These are phyloP conservation scores for Daldinia sp. DNA, from an alignment of 2,329 filamentous ascomycete genomes.

Conservation along the genomic window DNA sequence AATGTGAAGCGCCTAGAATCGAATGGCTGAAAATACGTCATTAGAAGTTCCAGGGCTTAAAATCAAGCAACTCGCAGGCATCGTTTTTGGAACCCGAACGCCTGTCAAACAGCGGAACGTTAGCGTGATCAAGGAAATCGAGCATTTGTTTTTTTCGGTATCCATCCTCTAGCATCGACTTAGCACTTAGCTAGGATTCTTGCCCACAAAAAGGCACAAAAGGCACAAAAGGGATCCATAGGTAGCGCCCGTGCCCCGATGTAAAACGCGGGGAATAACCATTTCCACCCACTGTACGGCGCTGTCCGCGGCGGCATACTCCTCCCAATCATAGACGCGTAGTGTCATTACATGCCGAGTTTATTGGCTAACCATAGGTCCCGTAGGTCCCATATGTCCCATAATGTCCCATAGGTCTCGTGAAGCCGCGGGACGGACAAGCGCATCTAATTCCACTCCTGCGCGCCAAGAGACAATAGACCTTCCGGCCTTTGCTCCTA, in stretches of 20 bases:
- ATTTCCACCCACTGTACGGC: slow-evolving; percentile 29
- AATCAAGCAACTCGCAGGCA: slow-evolving; percentile 11
- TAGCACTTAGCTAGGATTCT: slow-evolving; percentile 18
- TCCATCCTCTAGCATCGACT: slow-evolving; percentile 10
- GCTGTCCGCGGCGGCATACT: slow-evolving; percentile 35
- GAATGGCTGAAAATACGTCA: slow-evolving; percentile 31
- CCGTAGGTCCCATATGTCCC: slow-evolving; percentile 10
- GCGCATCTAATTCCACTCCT: slow-evolving; percentile 32
- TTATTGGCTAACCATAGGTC: slow-evolving; percentile 33
- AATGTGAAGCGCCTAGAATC: slow-evolving; percentile 5
- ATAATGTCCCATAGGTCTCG: no score
- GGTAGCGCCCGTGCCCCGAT: slow-evolving; percentile 25
- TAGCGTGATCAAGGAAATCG: slow-evolving; percentile 25
- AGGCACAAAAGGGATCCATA: background rate
- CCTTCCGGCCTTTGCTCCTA: background rate
- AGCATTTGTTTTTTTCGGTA: slow-evolving; percentile 15
- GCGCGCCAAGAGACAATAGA: slow-evolving; percentile 16
- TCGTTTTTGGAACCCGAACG: slow-evolving; percentile 13
- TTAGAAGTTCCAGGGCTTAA: slow-evolving; percentile 13
- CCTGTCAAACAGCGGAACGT: slow-evolving; percentile 25
- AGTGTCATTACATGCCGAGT: slow-evolving; percentile 15
- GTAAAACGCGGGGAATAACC: slow-evolving; percentile 36
- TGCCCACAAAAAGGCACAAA: slow-evolving; percentile 3
- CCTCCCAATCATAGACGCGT: slow-evolving; percentile 37
- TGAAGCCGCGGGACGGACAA: slow-evolving; percentile 14